These are phyloP conservation scores for Colletotrichum sp. DNA, from an alignment of 2,329 filamentous ascomycete species.

Conservation along the genomic window DNA sequence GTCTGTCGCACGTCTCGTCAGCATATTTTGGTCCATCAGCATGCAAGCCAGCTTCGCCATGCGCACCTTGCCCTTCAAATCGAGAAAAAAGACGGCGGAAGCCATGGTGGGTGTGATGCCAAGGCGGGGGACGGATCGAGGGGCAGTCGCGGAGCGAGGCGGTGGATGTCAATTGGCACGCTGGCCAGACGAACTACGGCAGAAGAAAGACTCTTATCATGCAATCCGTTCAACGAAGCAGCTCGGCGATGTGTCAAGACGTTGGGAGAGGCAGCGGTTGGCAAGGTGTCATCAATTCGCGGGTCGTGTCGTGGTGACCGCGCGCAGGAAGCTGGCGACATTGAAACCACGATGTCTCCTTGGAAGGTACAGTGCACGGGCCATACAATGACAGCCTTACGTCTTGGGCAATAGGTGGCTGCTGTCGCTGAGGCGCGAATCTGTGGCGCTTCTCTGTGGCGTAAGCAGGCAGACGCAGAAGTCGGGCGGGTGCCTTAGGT, in stretches of 20 bases:
- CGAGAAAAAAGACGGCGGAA: slow-evolving; percentile 97
- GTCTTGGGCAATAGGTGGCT: not conserved
- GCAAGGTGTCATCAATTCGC: slow-evolving; percentile 1
- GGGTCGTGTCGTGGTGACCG: not conserved
- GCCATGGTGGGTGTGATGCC: slow-evolving; percentile 70
- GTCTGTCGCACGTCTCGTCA: slow-evolving; percentile 63
- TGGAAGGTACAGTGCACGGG: slow-evolving; percentile 12
- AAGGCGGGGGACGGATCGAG: slow-evolving; percentile 27
- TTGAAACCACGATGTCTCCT: slow-evolving; percentile 24
- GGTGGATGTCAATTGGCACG: slow-evolving; percentile 30
- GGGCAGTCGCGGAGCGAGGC: slow-evolving; percentile 25
- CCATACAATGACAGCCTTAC: slow-evolving; percentile 9
- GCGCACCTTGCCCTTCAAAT: slow-evolving; percentile 97
- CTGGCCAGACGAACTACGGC: slow-evolving; percentile 26
- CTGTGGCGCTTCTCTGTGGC: not conserved
- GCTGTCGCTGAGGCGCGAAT: not conserved
- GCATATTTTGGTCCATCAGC: not conserved
- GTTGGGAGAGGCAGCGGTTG: not conserved
- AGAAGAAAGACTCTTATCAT: slow-evolving; percentile 8
- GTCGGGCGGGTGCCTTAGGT: not conserved
- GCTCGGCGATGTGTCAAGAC: not conserved
- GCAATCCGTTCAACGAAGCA: not conserved
- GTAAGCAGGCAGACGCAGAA: not conserved
- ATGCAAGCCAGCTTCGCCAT: not conserved
- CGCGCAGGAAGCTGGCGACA: slow-evolving; percentile 11